These are phyloP conservation scores for Coccomyxa sp. DNA, from an alignment of 139 green algal species.

Conservation along the genomic window DNA sequence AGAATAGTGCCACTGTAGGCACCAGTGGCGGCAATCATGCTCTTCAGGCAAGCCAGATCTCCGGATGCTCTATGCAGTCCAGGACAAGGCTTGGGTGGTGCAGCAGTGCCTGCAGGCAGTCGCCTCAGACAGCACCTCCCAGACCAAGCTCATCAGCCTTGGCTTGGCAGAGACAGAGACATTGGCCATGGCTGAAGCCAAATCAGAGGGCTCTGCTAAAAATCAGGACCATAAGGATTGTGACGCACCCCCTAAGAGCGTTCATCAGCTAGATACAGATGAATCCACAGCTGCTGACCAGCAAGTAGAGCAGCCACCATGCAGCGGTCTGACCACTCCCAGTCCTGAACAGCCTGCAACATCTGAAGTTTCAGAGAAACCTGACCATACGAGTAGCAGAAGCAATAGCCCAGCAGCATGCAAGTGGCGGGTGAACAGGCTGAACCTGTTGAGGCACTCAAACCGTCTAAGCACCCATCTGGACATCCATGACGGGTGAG, in stretches of 20 bases:
- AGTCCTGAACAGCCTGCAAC: too few relatives aligned
- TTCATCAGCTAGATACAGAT: neutral
- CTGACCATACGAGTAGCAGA: neutral
- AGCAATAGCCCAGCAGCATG: neutral
- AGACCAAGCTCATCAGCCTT: neutral
- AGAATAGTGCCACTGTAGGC: too few relatives aligned
- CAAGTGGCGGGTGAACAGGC: constrained; percentile 1
- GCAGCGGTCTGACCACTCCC: too few relatives aligned
- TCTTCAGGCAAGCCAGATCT: too few relatives aligned
- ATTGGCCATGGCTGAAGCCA: neutral
- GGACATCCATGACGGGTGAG: constrained; percentile 13
- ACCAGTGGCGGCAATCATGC: too few relatives aligned
- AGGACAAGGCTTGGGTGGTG: neutral
- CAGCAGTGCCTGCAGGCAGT: neutral
- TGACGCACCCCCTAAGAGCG: neutral
- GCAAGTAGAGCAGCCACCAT: neutral
- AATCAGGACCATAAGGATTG: too few relatives aligned
- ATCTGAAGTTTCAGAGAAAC: too few relatives aligned
- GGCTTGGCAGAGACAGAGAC: neutral
- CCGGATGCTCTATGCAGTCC: neutral
- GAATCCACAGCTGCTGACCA: neutral
- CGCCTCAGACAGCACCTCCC: neutral
- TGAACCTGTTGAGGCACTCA: constrained; percentile 20
- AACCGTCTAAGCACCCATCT: constrained; percentile 17
- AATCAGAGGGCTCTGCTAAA: too few relatives aligned